Base-by-base conservation (phyloP, 1,284 basidiomycete genomes). In the Phylloporus sp. region DNA sequence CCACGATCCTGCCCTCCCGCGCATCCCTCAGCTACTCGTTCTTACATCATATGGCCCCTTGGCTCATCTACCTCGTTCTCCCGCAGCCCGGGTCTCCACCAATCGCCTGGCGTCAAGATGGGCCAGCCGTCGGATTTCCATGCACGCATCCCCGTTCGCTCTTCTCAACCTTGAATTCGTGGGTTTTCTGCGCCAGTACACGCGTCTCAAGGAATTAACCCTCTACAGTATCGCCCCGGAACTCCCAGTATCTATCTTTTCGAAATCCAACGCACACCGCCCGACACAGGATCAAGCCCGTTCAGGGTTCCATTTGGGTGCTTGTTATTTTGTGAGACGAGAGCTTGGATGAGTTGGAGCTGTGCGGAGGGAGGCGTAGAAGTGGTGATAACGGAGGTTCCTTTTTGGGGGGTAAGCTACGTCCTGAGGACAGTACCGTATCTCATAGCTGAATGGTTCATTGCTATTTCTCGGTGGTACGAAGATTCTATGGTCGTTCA, bases 191-290 rank as follows among this genome's bases (percentile, higher is more conserved):
- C 68, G 68, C 28, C 69, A 70, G n/a, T 85, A 82, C 67, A 73
- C 70, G 1, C 74, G 70, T 44, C 75, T 85, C 29, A 72, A 79
- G 63, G 83, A 85, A 61, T 68, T 85, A n/a, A 65, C 80, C 22
- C 56, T 84, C 26, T 72, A 78, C 44, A 77, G 75, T 34, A 65
- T 82, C 10, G 79, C 82, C 18, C 61, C 60, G 6, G 64, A 64
- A 4, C 72, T 84, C 20, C 77, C 83, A 82, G 62, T 81, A 82
- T 63, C 65, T 82, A 10, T 72, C 74, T 47, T 79, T 81, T 68
- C 70, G 78, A 58, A 78, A 79, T 61, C 73, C 74, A 50, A 49
- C 58, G 17, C 73, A 71, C 17, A 69, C 67, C 1, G 64, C 62
- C 18, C 72, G 71, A 40, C 58, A 71, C 39, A 71, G 70, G 26